Base-by-base conservation (phyloP, 2,329 filamentous ascomycete genomes). In the Berkeleyomyces rouxiae region DNA sequence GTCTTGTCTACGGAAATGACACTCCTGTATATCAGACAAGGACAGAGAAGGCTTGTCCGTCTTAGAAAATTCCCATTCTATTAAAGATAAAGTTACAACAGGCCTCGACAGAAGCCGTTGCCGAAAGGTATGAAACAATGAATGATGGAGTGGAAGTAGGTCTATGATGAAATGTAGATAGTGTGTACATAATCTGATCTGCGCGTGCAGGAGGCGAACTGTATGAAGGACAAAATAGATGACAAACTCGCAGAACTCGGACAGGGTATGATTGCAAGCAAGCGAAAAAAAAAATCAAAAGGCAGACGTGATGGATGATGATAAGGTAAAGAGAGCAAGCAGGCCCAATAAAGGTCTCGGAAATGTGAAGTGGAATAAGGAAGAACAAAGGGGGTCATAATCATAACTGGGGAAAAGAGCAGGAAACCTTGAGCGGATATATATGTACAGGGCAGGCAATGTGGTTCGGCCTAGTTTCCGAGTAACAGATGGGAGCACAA, bases 401-500 rank as follows among this genome's bases (percentile, higher is more conserved):
- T 46, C 44, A 46, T 47, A 47, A 59, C 40, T 37, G 16, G 10
- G 36, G 7, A 10, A 9, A 33, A 44, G 40, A 7, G 3, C 3
- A 36, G 33, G 40, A 59, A 59, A 9, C 16, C 6, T 7, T 42
- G 23, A 33, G 39, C 40, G 58, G 23, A 42, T 49, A 59, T 11
- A 58, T 53, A 42, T 59, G 11, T 46, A 61, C 31, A 42, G 37
- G 40, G 3, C 13, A 40, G 44, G 37, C 47, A 37, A 42, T 1
- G 6, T 23, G 23, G 11, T 23, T 16, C 46, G 37, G 16, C 10
- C 40, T 55, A 63, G 37, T 51, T 61, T 36, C 64, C 64, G 33
- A 79, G 71, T 42, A 80, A 70, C 46, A 79, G 74, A 53, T 76
- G 74, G 5, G 77, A 77, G 67, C 75, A 78, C 65, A 78, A 78